Conservation (phyloP, 768 basidiomycete genomes). For the Leccinum longicurvipes region DNA sequence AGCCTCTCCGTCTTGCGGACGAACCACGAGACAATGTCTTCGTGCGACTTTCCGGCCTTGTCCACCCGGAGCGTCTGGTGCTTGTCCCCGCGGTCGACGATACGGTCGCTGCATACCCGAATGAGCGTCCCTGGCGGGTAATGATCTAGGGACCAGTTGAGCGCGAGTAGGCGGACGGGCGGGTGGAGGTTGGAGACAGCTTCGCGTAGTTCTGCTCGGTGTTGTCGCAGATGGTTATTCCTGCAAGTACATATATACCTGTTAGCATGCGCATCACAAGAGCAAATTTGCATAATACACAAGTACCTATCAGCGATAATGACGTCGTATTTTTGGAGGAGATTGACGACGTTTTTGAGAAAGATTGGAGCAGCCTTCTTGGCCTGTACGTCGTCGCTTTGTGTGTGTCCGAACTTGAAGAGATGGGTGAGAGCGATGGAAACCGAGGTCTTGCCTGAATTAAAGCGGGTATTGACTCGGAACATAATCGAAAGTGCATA, state of each 20-base stretch:
- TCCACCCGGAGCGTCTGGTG: constrained; percentile 81
- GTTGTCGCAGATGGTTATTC: constrained; percentile 85
- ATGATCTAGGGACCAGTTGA: constrained; percentile 65
- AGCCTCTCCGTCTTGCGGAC: too few species aligned
- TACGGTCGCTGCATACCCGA: constrained; percentile 73
- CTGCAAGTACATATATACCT: constrained; percentile 33
- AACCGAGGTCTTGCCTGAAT: constrained; percentile 81
- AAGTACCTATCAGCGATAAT: constrained; percentile 91
- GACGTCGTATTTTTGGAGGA: constrained; percentile 63
- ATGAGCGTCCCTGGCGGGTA: constrained; percentile 61
- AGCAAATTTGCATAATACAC: not conserved
- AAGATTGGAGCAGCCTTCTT: constrained; percentile 75
- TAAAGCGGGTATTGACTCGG: not conserved
- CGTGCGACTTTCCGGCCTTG: constrained; percentile 53
- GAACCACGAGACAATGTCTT: constrained; percentile 81
- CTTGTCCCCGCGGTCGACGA: constrained; percentile 71
- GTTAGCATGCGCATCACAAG: not conserved
- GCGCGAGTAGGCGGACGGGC: constrained; percentile 72
- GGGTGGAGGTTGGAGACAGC: constrained; percentile 42
- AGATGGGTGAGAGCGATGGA: constrained; percentile 76
- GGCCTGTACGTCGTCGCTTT: constrained; percentile 81
- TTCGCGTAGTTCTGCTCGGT: constrained; percentile 68
- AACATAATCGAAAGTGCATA: not conserved
- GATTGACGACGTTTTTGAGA: constrained; percentile 62
- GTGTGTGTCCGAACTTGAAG: constrained; percentile 87